A percentile compares a stretch with the other conserved stretches of the same genome.
These are phyloP conservation scores for Agarophyton chilense DNA, from an alignment of 23 red algal genomes.

Conservation along the genomic window DNA sequence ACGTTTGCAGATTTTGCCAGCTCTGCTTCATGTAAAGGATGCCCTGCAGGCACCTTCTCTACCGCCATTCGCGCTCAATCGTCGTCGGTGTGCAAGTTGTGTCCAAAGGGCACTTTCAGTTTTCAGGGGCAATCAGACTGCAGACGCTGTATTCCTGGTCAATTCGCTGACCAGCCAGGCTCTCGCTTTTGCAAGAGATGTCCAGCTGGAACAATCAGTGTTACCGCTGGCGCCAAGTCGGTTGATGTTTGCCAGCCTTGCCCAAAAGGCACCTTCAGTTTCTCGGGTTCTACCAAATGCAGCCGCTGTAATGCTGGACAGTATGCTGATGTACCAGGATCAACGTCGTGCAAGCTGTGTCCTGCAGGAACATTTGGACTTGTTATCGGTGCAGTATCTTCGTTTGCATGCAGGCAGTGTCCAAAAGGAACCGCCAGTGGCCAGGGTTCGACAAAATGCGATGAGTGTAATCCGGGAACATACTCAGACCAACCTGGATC, in stretches of 20 bases:
- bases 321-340: conserved; percentile 13
- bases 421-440: conserved; percentile 10
- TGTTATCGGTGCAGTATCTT: conserved; percentile 11
- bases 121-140: conserved; percentile 28
- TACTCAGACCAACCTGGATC: conserved; percentile 35
- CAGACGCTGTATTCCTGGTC: conserved; percentile 7
- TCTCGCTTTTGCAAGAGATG: conserved; percentile 8
- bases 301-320: conserved; percentile 21
- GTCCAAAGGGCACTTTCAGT: conserved; percentile 45
- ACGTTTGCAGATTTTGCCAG: conserved; percentile 39
- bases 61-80: neutral
- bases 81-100: conserved; percentile 45
- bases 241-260: conserved; percentile 26
- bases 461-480: conserved; percentile 13
- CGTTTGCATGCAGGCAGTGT: conserved; percentile 16
- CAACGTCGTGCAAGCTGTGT: conserved; percentile 47
- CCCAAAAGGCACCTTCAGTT: conserved; percentile 41
- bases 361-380: conserved; percentile 56
- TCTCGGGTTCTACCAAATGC: conserved; percentile 37
- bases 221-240: neutral
- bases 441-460: neutral
- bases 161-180: conserved; percentile 32
- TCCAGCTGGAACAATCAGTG: conserved; percentile 28
- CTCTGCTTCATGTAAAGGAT: conserved; percentile 34
- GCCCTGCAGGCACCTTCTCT: conserved; percentile 36